These are phyloP conservation scores for Elongisporangium undulatum DNA, from an alignment of 352 stramenopile species.

Conservation along the genomic window DNA sequence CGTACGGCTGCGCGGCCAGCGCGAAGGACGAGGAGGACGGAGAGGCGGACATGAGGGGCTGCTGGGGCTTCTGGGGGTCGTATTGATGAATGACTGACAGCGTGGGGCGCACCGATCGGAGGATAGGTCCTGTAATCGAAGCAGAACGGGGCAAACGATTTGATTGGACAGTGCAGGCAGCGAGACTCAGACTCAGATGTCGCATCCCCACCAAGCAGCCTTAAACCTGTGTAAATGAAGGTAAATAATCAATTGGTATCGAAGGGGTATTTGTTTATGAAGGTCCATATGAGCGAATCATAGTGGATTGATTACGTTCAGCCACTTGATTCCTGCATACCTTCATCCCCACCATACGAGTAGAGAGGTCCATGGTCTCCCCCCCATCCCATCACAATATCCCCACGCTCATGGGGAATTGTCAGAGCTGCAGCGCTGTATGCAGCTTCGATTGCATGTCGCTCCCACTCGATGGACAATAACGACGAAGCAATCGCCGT, in stretches of 20 bases:
- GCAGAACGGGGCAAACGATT: not conserved
- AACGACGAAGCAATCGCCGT: not conserved
- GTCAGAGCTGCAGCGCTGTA: not conserved
- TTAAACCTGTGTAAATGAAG: not conserved
- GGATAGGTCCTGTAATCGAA: not conserved
- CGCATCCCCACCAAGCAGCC: not conserved
- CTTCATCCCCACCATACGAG: not conserved
- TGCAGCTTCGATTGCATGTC: not conserved
- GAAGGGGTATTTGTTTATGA: not conserved
- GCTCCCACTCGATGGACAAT: not conserved
- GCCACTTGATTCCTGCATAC: not conserved
- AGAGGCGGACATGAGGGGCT: constrained; percentile 16
- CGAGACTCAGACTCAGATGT: not conserved
- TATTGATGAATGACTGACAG: not conserved
- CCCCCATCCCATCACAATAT: not conserved
- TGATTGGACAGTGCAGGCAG: not conserved
- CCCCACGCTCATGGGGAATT: not conserved
- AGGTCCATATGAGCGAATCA: not conserved
- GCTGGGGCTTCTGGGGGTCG: constrained; percentile 2
- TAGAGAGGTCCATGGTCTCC: not conserved
- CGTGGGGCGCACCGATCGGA: not conserved
- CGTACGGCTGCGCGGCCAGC: constrained; percentile 61
- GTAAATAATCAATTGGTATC: not conserved
- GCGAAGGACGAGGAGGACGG: constrained; percentile 45
- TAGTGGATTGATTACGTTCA: not conserved